These are phyloP conservation scores for Pleomassaria siparia DNA, from an alignment of 2,329 filamentous ascomycete species.

Conservation along the genomic window DNA sequence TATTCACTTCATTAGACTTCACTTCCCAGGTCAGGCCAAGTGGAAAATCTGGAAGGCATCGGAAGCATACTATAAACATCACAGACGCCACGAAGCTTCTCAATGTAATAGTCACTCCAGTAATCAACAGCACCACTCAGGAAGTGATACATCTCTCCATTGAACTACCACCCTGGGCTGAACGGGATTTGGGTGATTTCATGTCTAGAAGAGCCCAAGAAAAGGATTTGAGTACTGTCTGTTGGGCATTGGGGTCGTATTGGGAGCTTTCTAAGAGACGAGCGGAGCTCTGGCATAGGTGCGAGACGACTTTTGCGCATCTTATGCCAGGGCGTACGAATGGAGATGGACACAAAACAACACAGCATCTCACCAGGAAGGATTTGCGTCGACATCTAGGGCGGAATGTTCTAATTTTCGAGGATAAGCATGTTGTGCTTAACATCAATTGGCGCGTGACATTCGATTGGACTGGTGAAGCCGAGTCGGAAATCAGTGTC, in stretches of 20 bases:
- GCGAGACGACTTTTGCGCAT: constrained; percentile 52
- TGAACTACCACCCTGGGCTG: constrained; percentile 60
- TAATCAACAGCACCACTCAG: constrained; percentile 46
- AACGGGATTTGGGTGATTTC: constrained; percentile 60
- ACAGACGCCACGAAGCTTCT: constrained; percentile 58
- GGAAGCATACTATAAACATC: constrained; percentile 57
- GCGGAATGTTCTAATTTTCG: constrained; percentile 29
- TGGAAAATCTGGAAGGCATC: constrained; percentile 24
- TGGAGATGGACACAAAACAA: constrained; percentile 12
- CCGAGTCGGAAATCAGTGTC: constrained; percentile 59
- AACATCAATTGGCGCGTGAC: constrained; percentile 64
- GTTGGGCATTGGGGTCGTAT: constrained; percentile 71
- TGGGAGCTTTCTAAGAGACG: constrained; percentile 61
- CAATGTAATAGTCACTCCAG: constrained; percentile 59
- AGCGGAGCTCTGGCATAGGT: constrained; percentile 63
- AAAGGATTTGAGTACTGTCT: constrained; percentile 60
- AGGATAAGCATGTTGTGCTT: constrained; percentile 46
- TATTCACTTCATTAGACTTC: constrained; percentile 70
- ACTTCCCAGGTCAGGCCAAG: constrained; percentile 54
- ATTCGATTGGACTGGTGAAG: constrained; percentile 75
- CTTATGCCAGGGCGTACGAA: constrained; percentile 19
- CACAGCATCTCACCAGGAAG: constrained; percentile 33
- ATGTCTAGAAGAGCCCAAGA: constrained; percentile 44
- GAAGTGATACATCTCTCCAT: constrained; percentile 59
- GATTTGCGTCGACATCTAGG: constrained; percentile 54